A percentile compares a stretch with the other conserved stretches of the same genome.
Evolutionary conservation across 129 eudicot species (phyloP).

Genomic region (Oenanthe sinensis): DNA sequence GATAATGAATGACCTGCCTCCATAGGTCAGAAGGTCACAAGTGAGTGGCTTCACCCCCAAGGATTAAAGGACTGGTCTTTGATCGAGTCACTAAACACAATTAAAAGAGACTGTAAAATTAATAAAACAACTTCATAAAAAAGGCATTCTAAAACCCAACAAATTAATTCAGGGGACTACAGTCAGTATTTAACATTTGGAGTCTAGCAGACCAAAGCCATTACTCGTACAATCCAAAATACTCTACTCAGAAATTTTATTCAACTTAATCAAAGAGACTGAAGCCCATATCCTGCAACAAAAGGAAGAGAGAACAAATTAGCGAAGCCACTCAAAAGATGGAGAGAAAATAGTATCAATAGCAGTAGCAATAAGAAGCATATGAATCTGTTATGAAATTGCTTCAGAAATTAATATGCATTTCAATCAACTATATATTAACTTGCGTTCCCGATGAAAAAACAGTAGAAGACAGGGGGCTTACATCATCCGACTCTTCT

Average conservation of each 20-base stretch:
- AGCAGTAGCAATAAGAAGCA: background rate
- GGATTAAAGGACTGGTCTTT: too few species aligned
- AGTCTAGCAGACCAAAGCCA: background rate
- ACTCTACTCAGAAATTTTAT: background rate
- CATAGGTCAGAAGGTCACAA: too few species aligned
- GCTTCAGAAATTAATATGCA: background rate
- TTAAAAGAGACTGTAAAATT: background rate
- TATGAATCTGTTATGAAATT: background rate
- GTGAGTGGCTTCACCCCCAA: too few species aligned
- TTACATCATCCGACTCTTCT: conserved; percentile 63
- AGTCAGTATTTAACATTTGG: background rate
- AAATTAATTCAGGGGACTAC: background rate
- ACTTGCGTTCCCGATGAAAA: background rate
- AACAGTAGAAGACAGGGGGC: background rate
- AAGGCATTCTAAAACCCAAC: background rate
- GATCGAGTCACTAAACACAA: background rate
- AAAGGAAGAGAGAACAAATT: background rate
- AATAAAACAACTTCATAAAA: background rate
- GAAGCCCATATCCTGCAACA: conserved; percentile 5
- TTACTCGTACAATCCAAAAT: background rate
- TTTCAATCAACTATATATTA: background rate
- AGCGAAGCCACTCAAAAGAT: background rate
- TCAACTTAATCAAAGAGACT: conserved; percentile 4
- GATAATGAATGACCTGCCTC: too few species aligned
- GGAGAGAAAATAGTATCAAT: background rate